Evolutionary conservation across 164 flowering plant genomes (phyloP), one percentile per base, ranked within the genome.

Genomic region (Stephania cephalantha): DNA sequence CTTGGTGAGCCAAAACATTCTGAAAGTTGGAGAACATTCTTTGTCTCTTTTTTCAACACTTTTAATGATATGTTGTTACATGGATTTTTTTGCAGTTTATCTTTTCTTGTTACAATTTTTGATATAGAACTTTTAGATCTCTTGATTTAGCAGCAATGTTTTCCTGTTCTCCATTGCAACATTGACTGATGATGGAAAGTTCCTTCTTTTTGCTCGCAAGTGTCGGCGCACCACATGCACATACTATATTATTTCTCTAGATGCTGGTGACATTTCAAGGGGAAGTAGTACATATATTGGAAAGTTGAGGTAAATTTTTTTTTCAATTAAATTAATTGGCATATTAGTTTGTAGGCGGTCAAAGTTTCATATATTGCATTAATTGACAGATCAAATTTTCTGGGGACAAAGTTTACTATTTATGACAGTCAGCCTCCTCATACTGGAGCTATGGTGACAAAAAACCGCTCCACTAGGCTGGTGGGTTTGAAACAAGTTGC

Each of bases 201-300:
- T 89, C 73, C 92, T 91, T 78, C 90, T 91, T 66, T 86, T 90
- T 81, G 96, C 93, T 1, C 86, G 89, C 73, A 91, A 84, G 79
- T 85, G 78, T 72, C 85, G 90, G 75, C 87, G 91, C 0, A 73
- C 93, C 64, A 88, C 93, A 46, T 84, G 83, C 78, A 88, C 92
- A 31, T 93, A 90, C 73, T 89, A 87, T 71, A 68, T 91, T 67
- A 83, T 91, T 74, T 91, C 92, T 79, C 77, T 91, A 9, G 68
- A 83, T 77, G 78, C 89, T 25, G 25, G 25, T 25, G 25, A 25
- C 25, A 25, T 25, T 25, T 25, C 25, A 25, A 25, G 25, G 25
- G 88, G 90, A 13, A 82, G 89, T 80, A 80, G 79, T 68, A 84
- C 90, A 44, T 88, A 85, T 77, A 78, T 89, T 79, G 96, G 96